Base-by-base conservation (phyloP, 2,329 filamentous ascomycete species). In the Diplodia intermedia region DNA sequence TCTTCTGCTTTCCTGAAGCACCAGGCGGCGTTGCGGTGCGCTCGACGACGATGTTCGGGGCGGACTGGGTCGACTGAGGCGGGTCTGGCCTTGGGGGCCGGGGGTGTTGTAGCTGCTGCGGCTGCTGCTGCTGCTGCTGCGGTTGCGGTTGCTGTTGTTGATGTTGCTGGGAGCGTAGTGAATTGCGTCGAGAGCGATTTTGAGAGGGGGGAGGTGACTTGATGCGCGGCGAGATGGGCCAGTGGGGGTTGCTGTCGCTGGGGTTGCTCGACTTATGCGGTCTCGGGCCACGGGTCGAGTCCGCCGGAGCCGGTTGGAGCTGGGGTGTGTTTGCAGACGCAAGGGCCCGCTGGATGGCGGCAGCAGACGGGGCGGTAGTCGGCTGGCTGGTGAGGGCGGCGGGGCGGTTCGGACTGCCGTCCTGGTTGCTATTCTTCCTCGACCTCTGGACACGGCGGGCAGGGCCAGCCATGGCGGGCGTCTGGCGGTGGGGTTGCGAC, bases 181-280 rank as follows among this genome's bases (percentile, higher is more conserved):
- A 83, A 70, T 81, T 81, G 66, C 79, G 76, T 76, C 82, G 77
- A 36, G 81, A 83, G 63, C 75, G 79, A 65, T 73, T 73, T 20
- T 74, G 70, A 47, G 82, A 76, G 14, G 91, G 91, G 23, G 92
- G 91, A 66, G 92, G 92, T 8, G 92, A 93, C 76, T 90, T 91
- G 71, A 95, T 78, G 70, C 91, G 86, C 55, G 92, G 91, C 56
- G 91, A 94, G 70, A 90, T 81, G 31, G 92, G 91, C 91, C 91
- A 94, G 79, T 90, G 86, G 70, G 88, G 88, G 65, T 85, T 85
- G 68, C 74, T 82, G 66, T 79, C 79, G 62, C 80, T 79, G 67
- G 77, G 79, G 70, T 82, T 75, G 29, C 82, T 77, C 5, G 86
- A 81, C 78, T 93, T 93, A 74, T 90, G 86, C 15, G 90, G 65